Evolutionary conservation across 208 protist species (phyloP).

Genomic region (Crithidia sp.): DNA sequence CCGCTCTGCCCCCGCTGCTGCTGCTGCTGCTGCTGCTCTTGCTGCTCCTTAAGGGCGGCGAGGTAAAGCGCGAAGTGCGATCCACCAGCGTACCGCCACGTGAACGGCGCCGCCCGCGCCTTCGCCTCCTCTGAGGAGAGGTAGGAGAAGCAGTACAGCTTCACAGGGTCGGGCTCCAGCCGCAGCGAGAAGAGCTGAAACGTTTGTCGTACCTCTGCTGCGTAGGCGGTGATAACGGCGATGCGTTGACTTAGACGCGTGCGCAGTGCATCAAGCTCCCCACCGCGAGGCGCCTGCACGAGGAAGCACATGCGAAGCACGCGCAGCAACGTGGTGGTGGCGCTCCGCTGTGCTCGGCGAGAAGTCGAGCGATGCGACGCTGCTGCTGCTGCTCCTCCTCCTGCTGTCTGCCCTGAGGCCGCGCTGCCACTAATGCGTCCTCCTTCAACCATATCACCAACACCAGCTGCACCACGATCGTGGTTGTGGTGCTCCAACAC

Average conservation of each 20-base stretch:
- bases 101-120: constrained; percentile 55
- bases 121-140: constrained; percentile 57
- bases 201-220: constrained; percentile 36
- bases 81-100: constrained; percentile 75
- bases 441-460: too few species aligned
- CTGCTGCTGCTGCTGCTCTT: constrained; percentile 26
- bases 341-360: not conserved
- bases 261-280: constrained; percentile 70
- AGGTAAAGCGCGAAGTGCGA: constrained; percentile 64
- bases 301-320: constrained; percentile 73
- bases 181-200: constrained; percentile 61
- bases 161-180: constrained; percentile 55
- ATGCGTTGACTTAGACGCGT: constrained; percentile 60
- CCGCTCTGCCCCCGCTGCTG: not conserved
- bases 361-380: too few species aligned
- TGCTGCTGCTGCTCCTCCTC: too few species aligned
- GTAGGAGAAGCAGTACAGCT: constrained; percentile 77
- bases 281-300: constrained; percentile 50
- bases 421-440: too few species aligned
- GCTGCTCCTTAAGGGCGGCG: constrained; percentile 32
- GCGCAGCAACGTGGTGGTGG: constrained; percentile 32
- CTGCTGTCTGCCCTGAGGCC: too few species aligned
- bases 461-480: too few species aligned
- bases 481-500: constrained; percentile 29
- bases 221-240: constrained; percentile 57